Evolutionary conservation across 768 basidiomycete species (phyloP), one percentile per base, ranked within the genome.

Genomic region (Leccinellum rugosiceps): DNA sequence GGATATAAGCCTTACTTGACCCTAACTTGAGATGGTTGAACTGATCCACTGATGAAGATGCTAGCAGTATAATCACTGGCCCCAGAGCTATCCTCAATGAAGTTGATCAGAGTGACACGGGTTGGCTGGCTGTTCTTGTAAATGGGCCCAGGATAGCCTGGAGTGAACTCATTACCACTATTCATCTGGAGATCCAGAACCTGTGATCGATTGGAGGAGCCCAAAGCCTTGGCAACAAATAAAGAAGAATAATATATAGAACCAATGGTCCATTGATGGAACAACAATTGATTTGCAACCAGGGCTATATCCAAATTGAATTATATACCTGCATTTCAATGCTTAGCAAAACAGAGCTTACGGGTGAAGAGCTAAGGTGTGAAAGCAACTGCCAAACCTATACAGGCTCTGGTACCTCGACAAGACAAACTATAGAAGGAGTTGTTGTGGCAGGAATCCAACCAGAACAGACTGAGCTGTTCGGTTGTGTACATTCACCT

Each of bases 241-340:
- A 94, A 72, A 1, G 85, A 78, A 1, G 90, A 79, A 71, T 92
- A 93, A 74, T 88, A 91, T 46, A 87, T 72, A 0, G 87, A 80
- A 3, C 88, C 88, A 38, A 88, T 77, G 1, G 87, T 87, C 89
- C 90, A 92, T 70, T 87, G 75, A 58, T 80, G 80, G 70, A 77
- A 83, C 0, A 74, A 60, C 0, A 83, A 79, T 60, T 83, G 76
- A 61, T 85, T 87, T n/a, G 72, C 75, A 7, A 80, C 80, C 3
- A 81, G 81, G 0, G 82, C 80, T 60, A 66, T 72, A 63, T 73
- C 43, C 13, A 44, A 14, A n/a, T 34, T 34, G 7, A 41, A 43
- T 48, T 23, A 35, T 28, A 38, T n/a, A 38, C 9, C 11, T 25
- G 17, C 6, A 45, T 21, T 28, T 31, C 11, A 19, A 30, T 17